Evolutionary conservation across 805 yeast species (phyloP).

Genomic region (Saturnispora serradocipensis): DNA sequence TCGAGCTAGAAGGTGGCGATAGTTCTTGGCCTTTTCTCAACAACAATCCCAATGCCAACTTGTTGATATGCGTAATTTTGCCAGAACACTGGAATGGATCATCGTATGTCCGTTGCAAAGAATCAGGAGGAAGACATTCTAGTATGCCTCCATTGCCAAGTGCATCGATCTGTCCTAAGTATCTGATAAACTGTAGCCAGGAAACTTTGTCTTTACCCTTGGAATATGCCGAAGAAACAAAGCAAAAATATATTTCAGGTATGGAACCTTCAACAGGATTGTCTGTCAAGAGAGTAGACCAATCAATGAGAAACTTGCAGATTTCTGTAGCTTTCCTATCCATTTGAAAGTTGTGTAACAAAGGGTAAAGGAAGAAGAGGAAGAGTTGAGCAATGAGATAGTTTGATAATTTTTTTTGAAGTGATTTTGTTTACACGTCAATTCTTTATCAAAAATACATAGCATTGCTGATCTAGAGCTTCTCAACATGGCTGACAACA

Average conservation of each 20-base stretch:
- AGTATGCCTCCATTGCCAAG: slow-evolving; percentile 18
- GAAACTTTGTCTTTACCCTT: slow-evolving; percentile 28
- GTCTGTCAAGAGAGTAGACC: slow-evolving; percentile 23
- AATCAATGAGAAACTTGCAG: slow-evolving; percentile 23
- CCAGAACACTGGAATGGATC: slow-evolving; percentile 25
- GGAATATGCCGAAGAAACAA: slow-evolving; percentile 23
- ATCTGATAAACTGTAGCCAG: slow-evolving; percentile 26
- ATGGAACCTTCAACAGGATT: slow-evolving; percentile 26
- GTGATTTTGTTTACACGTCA: not conserved
- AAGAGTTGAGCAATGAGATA: slow-evolving; percentile 1
- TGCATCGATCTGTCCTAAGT: slow-evolving; percentile 18
- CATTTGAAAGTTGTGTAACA: slow-evolving; percentile 9
- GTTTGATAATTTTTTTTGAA: not conserved
- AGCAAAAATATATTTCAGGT: slow-evolving; percentile 25
- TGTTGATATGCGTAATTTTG: slow-evolving; percentile 20
- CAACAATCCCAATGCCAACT: slow-evolving; percentile 21
- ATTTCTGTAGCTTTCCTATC: slow-evolving; percentile 26
- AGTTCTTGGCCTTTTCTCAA: slow-evolving; percentile 10
- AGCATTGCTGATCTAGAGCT: not conserved
- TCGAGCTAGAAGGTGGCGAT: slow-evolving; percentile 3
- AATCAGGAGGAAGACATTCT: slow-evolving; percentile 20
- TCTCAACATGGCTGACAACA: not conserved
- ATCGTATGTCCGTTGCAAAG: slow-evolving; percentile 17
- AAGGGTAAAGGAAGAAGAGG: not conserved
- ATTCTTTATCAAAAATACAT: not conserved